Base-by-base conservation (phyloP, 257 asterid species). In the Penstemon davidsonii region DNA sequence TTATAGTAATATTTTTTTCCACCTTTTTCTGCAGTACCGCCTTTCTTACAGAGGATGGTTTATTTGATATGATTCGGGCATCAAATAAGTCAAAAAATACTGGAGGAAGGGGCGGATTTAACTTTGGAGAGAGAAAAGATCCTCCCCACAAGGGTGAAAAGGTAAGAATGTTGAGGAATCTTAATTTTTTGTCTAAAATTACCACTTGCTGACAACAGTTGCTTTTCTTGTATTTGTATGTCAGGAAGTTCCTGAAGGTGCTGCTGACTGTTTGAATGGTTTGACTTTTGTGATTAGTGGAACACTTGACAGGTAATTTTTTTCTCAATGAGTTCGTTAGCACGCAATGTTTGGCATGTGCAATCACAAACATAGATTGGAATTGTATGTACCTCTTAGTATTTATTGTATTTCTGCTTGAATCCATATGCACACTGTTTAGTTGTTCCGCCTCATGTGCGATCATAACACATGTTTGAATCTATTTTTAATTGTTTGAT, bases 81-180 rank as follows among this genome's bases (percentile, higher is more conserved):
- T n/a, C n/a, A n/a, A n/a, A n/a, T n/a, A n/a, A n/a, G n/a, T n/a
- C n/a, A n/a, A n/a, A n/a, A n/a, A n/a, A n/a, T n/a, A n/a, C n/a
- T 78, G 95, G 95, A 71, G 97, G 99, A 76, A 80, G 97, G 70
- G 96, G 97, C 33, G 97, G 99, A 56, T 93, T 93, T 69, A 93
- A 85, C 82, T 94, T 94, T 71, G 99, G 97, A 64, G 99, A 94
- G 81, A 91, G 99, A 83, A 88, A 91, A 81, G 96, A 88, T 85
- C 99, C 99, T 82, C 97, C 99, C 66, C 99, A 87, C 70, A 94
- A 94, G 84, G 99, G 99, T 75, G 97, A 94, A 79, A 94, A 94
- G 97, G 99, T 91, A 69, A 61, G 9, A 49, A 61, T 12, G 6
- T 59, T 64, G 38, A 50, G 65, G 38, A 55, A 47, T 73, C 69